Percentiles rank a stretch among this genome's conserved stretches.
Conservation (phyloP, 1,139 yeast species). For the Hemisphaericaspora subhashii region DNA sequence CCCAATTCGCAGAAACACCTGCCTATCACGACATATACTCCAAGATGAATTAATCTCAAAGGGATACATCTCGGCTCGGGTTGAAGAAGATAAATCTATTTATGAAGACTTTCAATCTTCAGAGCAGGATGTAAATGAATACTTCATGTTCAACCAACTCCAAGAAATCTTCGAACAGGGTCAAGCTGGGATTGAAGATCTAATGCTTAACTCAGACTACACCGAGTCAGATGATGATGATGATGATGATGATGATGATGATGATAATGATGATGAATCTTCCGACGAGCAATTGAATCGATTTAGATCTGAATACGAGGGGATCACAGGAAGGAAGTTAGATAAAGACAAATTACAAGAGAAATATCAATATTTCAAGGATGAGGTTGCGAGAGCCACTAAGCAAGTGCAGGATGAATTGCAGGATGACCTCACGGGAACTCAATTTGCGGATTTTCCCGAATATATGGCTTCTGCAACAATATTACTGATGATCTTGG, state of each 20-base stretch:
- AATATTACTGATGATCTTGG: constrained; percentile 8
- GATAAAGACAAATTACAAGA: constrained; percentile 8
- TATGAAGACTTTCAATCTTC: constrained; percentile 6
- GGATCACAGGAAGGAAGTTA: constrained; percentile 11
- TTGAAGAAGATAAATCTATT: constrained; percentile 8
- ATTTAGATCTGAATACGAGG: constrained; percentile 12
- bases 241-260: too few relatives aligned
- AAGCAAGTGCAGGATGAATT: constrained; percentile 8
- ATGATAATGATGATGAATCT: too few relatives aligned
- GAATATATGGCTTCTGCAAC: constrained; percentile 15
- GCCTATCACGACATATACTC: constrained; percentile 8
- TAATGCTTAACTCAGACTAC: constrained; percentile 2
- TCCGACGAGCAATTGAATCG: constrained; percentile 11
- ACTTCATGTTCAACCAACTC: constrained; percentile 7
- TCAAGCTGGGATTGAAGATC: constrained; percentile 4
- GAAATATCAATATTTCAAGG: constrained; percentile 10
- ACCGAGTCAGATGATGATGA: constrained; percentile 5
- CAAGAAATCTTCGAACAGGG: constrained; percentile 10
- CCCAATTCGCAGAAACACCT: too few relatives aligned
- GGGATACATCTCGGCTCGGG: constrained; percentile 8
- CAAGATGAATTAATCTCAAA: constrained; percentile 11
- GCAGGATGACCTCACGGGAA: constrained; percentile 11
- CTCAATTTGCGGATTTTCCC: constrained; percentile 17
- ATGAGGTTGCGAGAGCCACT: constrained; percentile 5
- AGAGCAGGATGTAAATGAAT: too few relatives aligned